Conservation (phyloP, 345 rosid genomes). For the Brassica napus region Da-Ae NC_063451.1:42731501-42732000, state of each 20-base stretch:
- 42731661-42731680: not conserved
- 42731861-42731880: conserved; percentile 21
- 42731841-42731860: conserved; percentile 22
- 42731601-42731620: conserved; percentile 15
- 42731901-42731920: conserved; percentile 26
- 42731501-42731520: conserved; percentile 18
- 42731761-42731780: conserved; percentile 28
- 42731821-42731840: conserved; percentile 19
- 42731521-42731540: conserved; percentile 18
- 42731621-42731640: not conserved
- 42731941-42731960: not conserved
- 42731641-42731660: conserved; percentile 1
- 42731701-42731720: not conserved
- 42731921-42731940: conserved; percentile 5
- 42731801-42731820: conserved; percentile 25
- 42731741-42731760: not conserved
- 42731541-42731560: conserved; percentile 6
- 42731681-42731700: not conserved
- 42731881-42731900: conserved; percentile 14
- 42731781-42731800: conserved; percentile 13
- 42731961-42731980: not conserved
- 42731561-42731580: conserved; percentile 27
- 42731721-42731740: not conserved
- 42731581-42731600: conserved; percentile 30
- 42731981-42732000: not conserved